These are phyloP conservation scores for Diaporthe ilicicola DNA, from an alignment of 2,329 filamentous ascomycete species.

Conservation along the genomic window DNA sequence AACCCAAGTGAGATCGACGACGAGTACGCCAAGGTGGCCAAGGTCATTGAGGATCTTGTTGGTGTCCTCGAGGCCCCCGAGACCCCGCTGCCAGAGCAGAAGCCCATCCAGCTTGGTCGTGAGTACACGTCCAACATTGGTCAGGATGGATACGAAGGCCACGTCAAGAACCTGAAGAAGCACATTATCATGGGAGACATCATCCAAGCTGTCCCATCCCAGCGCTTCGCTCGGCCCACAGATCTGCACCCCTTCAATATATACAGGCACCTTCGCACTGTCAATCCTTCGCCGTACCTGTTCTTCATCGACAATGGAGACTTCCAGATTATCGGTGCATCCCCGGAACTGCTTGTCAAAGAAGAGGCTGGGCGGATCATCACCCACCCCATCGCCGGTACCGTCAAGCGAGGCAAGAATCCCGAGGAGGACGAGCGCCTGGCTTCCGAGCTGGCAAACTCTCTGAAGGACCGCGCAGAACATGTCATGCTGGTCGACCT, in stretches of 20 bases:
- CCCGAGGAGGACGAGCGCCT: conserved; percentile 83
- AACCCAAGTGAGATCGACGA: conserved; percentile 64
- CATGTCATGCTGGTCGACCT: conserved; percentile 98
- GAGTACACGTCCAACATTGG: conserved; percentile 94
- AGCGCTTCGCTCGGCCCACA: conserved; percentile 90
- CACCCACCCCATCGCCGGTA: conserved; percentile 96
- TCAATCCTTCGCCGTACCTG: conserved; percentile 96
- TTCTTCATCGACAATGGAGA: conserved; percentile 93
- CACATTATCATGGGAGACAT: conserved; percentile 94
- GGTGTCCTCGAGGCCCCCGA: conserved; percentile 77
- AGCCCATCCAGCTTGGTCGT: conserved; percentile 74
- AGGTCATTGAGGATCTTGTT: conserved; percentile 72
- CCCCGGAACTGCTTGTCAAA: conserved; percentile 94
- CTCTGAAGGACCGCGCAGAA: conserved; percentile 90
- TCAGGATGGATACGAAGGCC: conserved; percentile 85
- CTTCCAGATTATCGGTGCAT: conserved; percentile 95
- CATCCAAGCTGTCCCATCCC: conserved; percentile 96
- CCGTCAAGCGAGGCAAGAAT: conserved; percentile 85
- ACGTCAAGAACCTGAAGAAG: conserved; percentile 85
- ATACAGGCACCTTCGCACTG: conserved; percentile 93
- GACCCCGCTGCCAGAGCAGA: conserved; percentile 80
- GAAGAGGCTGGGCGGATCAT: conserved; percentile 87
- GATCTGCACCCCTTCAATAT: conserved; percentile 97
- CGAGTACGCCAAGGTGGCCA: conserved; percentile 75
- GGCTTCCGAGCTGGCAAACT: conserved; percentile 78